These are phyloP conservation scores for Verticillium longisporum DNA, from an alignment of 2,329 filamentous ascomycete genomes.

Conservation along the genomic window DNA sequence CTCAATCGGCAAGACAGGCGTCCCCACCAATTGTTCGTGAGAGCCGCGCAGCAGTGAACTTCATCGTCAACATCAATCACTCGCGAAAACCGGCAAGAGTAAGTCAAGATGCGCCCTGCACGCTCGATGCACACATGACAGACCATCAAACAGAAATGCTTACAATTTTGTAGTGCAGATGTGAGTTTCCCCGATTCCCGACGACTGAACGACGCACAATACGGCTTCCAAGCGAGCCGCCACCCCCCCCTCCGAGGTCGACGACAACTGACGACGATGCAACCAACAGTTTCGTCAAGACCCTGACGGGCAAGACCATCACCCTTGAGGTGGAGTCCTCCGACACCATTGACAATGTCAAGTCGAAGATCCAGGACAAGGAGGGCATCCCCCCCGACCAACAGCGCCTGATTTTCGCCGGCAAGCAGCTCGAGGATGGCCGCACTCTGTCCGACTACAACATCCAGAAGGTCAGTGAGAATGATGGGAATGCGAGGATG, in stretches of 20 bases:
- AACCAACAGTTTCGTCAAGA: slow-evolving; percentile 89
- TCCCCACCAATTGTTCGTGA: background rate
- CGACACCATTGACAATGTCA: slow-evolving; percentile 99
- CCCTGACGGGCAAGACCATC: slow-evolving; percentile 99
- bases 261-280: slow-evolving; percentile 14
- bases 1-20: background rate
- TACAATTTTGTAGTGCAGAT: slow-evolving; percentile 72
- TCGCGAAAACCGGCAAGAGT: slow-evolving; percentile 53
- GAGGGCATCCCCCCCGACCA: slow-evolving; percentile 97
- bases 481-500: background rate
- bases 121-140: background rate
- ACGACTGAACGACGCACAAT: slow-evolving; percentile 6
- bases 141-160: slow-evolving; percentile 26
- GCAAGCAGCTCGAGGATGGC: slow-evolving; percentile 98
- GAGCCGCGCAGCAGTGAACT: slow-evolving; percentile 9
- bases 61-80: slow-evolving; percentile 21
- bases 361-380: slow-evolving; percentile 99
- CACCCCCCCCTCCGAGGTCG: slow-evolving; percentile 5
- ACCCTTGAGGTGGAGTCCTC: slow-evolving; percentile 98
- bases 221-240: background rate
- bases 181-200: slow-evolving; percentile 47
- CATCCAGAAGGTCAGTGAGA: slow-evolving; percentile 83
- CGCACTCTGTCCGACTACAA: slow-evolving; percentile 97
- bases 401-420: slow-evolving; percentile 97
- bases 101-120: slow-evolving; percentile 27